Base-by-base conservation (phyloP, 257 asterid genomes). In the Henckelia pumila region DNA sequence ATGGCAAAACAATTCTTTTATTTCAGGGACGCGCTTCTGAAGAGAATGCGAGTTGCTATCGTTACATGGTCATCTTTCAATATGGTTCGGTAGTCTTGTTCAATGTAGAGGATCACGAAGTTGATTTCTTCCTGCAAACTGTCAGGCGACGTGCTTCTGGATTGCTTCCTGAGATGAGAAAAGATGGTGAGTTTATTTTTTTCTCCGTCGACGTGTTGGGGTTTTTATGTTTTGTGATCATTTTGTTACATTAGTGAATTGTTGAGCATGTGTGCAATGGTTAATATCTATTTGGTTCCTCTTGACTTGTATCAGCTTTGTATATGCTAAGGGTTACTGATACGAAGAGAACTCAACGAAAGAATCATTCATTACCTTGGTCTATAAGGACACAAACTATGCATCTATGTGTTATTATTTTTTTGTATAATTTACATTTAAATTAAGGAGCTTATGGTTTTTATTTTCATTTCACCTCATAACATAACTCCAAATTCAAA, bases 51-150 rank as follows among this genome's bases (percentile, higher is more conserved):
- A 69, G 84, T 77, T 53, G 76, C 79, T 74, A 75, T 50, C 85
- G 81, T 49, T 88, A 84, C 85, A 80, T 93, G 96, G 80, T 93
- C 64, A 97, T 93, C 33, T 93, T 82, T 86, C 95, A 88, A 73
- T 93, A 93, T 79, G 99, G 99, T 69, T 79, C 99, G 28, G 86
- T 88, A 60, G 87, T 93, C 71, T 78, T 93, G 66, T 88, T 93
- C 86, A 93, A 93, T 70, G 89, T 93, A 76, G 95, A 87, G 75
- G 99, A 93, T 64, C 82, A 83, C 44, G 96, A 90, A 73, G 87
- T 83, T 70, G 96, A 91, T 76, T 70, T 73, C 66, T 88, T 82
- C 79, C 83, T 93, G 73, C 85, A 86, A 74, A 71, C 84, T 77
- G 91, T 85, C 71, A 78, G 86, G 79, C 88, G 73, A 77, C 91